Conservation (phyloP, 805 yeast genomes). For the Suhomyces sp. region DNA sequence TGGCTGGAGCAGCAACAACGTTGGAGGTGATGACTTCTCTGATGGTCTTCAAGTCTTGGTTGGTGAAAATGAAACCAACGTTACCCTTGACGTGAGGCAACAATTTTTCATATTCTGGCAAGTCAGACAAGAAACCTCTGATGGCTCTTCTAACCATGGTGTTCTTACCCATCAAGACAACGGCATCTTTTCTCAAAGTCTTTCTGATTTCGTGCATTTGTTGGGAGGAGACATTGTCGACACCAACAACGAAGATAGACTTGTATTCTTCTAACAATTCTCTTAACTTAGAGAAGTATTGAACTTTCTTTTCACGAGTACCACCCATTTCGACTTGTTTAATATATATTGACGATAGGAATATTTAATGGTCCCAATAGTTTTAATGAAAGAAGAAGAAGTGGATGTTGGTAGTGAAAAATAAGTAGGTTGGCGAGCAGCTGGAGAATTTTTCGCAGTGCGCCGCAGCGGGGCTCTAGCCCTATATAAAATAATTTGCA, state of each 20-base stretch:
- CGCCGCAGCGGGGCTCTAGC: conserved; percentile 1
- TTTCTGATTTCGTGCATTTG: conserved; percentile 99
- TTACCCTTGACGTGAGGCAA: conserved; percentile 96
- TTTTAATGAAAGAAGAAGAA: background rate
- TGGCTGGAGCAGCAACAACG: conserved; percentile 99
- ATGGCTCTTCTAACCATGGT: conserved; percentile 99
- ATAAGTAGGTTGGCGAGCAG: background rate
- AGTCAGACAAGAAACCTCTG: conserved; percentile 90
- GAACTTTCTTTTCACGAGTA: conserved; percentile 94
- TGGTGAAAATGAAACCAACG: conserved; percentile 99
- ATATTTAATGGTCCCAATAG: conserved; percentile 71
- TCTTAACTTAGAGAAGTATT: conserved; percentile 94
- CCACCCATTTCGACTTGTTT: conserved; percentile 98
- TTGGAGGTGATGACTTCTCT: conserved; percentile 85
- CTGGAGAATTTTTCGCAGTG: conserved; percentile 3
- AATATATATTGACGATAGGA: conserved; percentile 65
- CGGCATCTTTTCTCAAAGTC: conserved; percentile 91
- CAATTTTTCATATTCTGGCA: conserved; percentile 94
- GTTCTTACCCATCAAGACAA: conserved; percentile 99
- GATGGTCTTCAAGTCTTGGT: conserved; percentile 85
- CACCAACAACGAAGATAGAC: conserved; percentile 98
- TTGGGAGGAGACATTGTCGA: conserved; percentile 99
- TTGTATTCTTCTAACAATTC: conserved; percentile 93
- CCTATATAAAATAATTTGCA: background rate
- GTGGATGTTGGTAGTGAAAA: background rate